phyloP scores from a whole-genome alignment of 2,329 filamentous ascomycete genomes.

The Penicillium sp. region DNA sequence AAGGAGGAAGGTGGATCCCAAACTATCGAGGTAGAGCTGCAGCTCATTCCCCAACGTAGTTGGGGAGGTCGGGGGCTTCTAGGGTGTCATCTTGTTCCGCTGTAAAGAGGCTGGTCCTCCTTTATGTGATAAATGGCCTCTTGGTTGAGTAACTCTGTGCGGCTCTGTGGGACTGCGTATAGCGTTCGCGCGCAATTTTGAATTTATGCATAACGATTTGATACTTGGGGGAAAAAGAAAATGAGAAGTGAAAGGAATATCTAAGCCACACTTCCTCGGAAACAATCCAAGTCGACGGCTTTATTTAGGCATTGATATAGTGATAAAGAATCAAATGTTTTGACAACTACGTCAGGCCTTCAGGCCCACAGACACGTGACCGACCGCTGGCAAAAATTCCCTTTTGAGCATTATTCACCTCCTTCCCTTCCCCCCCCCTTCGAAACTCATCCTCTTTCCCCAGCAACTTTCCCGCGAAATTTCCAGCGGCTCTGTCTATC shows the following conservation, averaged over 20 bases:
- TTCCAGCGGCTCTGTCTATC: neutral
- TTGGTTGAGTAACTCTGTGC: neutral
- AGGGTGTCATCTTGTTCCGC: constrained; percentile 83
- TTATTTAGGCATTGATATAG: neutral
- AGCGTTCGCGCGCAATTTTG: neutral
- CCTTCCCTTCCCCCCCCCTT: constrained; percentile 31
- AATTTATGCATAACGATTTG: neutral
- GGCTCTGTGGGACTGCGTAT: neutral
- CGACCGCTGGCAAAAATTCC: constrained; percentile 31
- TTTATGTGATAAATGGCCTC: neutral
- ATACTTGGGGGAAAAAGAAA: neutral
- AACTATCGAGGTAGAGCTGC: constrained; percentile 61
- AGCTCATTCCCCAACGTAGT: constrained; percentile 70
- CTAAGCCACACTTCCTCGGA: neutral
- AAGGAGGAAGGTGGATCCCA: constrained; percentile 47
- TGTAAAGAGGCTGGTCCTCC: constrained; percentile 52
- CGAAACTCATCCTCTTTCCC: constrained; percentile 22
- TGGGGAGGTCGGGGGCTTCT: constrained; percentile 91
- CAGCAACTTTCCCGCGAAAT: constrained; percentile 20
- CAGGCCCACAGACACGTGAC: constrained; percentile 24
- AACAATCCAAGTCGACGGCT: neutral
- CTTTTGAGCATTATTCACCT: constrained; percentile 31
- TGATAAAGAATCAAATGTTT: neutral
- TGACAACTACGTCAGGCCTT: constrained; percentile 25
- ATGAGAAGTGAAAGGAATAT: neutral